These are phyloP conservation scores for Orbilia brochopaga DNA, from an alignment of 2,329 filamentous ascomycete species.

Conservation along the genomic window DNA sequence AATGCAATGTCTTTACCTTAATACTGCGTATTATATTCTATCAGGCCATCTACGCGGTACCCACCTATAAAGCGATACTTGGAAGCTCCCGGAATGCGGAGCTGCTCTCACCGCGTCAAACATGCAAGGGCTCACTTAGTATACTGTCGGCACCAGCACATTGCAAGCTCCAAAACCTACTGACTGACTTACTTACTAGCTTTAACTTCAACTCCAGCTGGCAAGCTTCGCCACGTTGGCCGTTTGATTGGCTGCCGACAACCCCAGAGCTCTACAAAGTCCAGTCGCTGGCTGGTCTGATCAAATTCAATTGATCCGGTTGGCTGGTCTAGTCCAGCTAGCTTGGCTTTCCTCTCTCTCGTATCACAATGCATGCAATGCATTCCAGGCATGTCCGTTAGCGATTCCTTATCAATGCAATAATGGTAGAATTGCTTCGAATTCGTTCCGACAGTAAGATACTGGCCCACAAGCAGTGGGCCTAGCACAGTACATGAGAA, in stretches of 20 bases:
- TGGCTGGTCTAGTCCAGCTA: not conserved
- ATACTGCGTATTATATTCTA: no score
- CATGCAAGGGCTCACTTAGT: no score
- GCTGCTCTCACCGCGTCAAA: no score
- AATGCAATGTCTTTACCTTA: not conserved
- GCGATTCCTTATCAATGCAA: no score
- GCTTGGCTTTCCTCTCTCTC: not conserved
- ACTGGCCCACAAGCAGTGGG: no score
- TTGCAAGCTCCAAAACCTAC: not conserved
- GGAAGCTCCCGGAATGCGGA: not conserved
- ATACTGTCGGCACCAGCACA: not conserved
- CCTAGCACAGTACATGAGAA: no score
- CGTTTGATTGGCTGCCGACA: slow-evolving; percentile 43
- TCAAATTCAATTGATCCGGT: slow-evolving; percentile 2
- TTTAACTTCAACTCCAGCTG: no score
- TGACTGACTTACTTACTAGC: no score
- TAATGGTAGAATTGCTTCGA: no score
- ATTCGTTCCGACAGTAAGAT: no score
- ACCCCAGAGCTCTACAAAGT: not conserved
- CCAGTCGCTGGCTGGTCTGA: not conserved
- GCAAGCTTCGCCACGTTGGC: slow-evolving; percentile 36
- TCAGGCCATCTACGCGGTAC: no score
- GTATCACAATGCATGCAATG: not conserved
- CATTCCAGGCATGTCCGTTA: no score
- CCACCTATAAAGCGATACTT: not conserved